Percentiles rank a stretch among this genome's conserved stretches.
phyloP scores from a whole-genome alignment of 2,329 filamentous ascomycete species.

The Trichoderma gracile region DNA sequence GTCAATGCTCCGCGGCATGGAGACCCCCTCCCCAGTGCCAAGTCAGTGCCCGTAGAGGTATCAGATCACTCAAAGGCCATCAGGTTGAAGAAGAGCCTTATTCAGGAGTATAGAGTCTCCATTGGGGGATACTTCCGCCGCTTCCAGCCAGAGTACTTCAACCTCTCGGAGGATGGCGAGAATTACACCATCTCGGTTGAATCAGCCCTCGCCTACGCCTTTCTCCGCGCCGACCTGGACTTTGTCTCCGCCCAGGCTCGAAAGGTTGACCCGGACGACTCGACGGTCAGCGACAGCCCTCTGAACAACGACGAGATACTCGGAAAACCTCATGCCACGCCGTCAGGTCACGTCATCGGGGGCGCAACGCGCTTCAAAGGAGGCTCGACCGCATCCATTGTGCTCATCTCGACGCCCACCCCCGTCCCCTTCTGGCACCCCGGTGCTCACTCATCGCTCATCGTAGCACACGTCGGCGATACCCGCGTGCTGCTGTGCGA shows the following conservation, averaged over 20 bases:
- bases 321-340: conserved; percentile 57
- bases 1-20: conserved; percentile 42
- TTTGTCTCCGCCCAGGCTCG: conserved; percentile 87
- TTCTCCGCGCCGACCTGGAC: conserved; percentile 89
- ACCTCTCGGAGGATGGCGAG: conserved; percentile 39
- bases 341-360: conserved; percentile 65
- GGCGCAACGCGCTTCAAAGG: conserved; percentile 81
- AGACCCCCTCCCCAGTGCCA: conserved; percentile 41
- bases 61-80: conserved; percentile 62
- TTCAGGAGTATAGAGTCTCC: conserved; percentile 76
- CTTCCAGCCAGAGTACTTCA: conserved; percentile 80
- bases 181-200: conserved; percentile 59
- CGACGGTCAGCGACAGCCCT: conserved; percentile 69
- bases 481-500: conserved; percentile 88
- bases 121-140: conserved; percentile 94
- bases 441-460: conserved; percentile 74
- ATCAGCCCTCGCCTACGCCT: conserved; percentile 84
- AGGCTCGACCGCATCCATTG: conserved; percentile 88
- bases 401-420: conserved; percentile 87
- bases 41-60: conserved; percentile 51
- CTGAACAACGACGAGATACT: conserved; percentile 85
- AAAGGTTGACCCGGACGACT: conserved; percentile 73
- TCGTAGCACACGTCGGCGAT: conserved; percentile 91
- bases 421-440: conserved; percentile 96
- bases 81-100: conserved; percentile 68